Evolutionary conservation across 1,284 basidiomycete species (phyloP).

Genomic region (Rhodotorula sp.): DNA sequence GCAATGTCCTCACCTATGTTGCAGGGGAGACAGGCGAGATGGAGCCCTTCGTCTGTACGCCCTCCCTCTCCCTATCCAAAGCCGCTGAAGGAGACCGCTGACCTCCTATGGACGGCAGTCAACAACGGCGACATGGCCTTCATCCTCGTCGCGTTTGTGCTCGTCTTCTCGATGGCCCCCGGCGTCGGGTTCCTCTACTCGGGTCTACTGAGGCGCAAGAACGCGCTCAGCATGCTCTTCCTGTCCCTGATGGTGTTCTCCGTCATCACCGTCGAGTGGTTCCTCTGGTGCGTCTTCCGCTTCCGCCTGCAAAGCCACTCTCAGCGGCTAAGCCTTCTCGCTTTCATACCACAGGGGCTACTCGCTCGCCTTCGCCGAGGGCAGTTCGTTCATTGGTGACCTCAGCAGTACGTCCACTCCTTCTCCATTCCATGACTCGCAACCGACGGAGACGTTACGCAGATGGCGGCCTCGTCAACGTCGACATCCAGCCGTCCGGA

Average conservation of each 20-base stretch:
- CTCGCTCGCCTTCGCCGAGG: slow-evolving; percentile 54
- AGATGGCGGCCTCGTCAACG: slow-evolving; percentile 81
- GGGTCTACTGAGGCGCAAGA: slow-evolving; percentile 52
- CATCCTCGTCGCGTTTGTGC: slow-evolving; percentile 41
- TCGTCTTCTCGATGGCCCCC: slow-evolving; percentile 77
- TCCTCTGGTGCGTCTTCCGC: slow-evolving; percentile 13
- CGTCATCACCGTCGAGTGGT: slow-evolving; percentile 54
- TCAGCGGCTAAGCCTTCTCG: neutral
- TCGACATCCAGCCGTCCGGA: slow-evolving; percentile 70
- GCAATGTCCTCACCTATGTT: slow-evolving; percentile 2
- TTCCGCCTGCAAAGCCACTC: neutral
- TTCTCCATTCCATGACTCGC: too few species aligned
- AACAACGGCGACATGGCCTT: slow-evolving; percentile 31
- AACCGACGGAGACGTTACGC: slow-evolving; percentile 33
- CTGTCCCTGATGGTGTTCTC: neutral
- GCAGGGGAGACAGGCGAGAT: neutral
- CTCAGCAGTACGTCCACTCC: slow-evolving; percentile 43
- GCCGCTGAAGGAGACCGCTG: neutral
- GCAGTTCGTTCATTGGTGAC: slow-evolving; percentile 56
- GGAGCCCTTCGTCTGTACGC: neutral
- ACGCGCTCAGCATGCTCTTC: slow-evolving; percentile 61
- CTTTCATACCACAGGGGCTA: slow-evolving; percentile 41
- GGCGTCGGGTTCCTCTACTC: slow-evolving; percentile 32
- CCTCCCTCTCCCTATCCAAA: neutral
- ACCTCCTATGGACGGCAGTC: neutral